Conservation (phyloP, 345 rosid genomes). For the Cardamine resedifolia region DNA sequence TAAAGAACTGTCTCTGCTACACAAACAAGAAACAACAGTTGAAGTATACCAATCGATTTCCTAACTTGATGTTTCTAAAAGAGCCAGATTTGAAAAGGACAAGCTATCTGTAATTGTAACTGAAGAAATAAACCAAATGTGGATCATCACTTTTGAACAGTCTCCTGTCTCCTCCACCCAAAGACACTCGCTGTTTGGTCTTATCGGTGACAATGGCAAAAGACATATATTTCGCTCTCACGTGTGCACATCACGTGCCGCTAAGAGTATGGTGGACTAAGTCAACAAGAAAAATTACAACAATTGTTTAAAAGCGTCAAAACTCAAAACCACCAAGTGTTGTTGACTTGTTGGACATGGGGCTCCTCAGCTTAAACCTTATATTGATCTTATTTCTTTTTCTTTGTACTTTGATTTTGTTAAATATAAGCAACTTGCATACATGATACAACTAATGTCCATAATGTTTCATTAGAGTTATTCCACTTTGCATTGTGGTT, state of each 20-base stretch:
- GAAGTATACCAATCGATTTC: slow-evolving; percentile 15
- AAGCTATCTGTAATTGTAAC: background rate
- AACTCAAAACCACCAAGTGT: background rate
- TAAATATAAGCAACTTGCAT: slow-evolving; percentile 25
- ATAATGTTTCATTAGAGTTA: background rate
- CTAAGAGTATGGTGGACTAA: too few species aligned
- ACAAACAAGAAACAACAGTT: slow-evolving; percentile 11
- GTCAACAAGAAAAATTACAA: too few species aligned
- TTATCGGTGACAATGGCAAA: too few species aligned
- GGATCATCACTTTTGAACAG: too few species aligned
- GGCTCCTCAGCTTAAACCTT: slow-evolving; percentile 9
- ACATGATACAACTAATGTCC: background rate
- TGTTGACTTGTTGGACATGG: slow-evolving; percentile 13
- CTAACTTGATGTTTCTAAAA: slow-evolving; percentile 12
- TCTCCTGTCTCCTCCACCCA: too few species aligned
- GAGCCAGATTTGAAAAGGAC: slow-evolving; percentile 15
- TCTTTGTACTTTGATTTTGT: background rate
- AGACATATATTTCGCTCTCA: too few species aligned
- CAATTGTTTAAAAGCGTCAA: background rate
- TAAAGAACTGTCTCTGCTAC: background rate
- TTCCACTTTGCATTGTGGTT: background rate
- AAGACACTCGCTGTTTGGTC: too few species aligned
- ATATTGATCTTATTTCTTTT: background rate
- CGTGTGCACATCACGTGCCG: too few species aligned
- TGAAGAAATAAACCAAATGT: too few species aligned